A percentile compares a stretch with the other conserved stretches of the same genome.
Evolutionary conservation across 2,329 filamentous ascomycete genomes (phyloP).

Genomic region (Paracoccidioides lutzii): DNA sequence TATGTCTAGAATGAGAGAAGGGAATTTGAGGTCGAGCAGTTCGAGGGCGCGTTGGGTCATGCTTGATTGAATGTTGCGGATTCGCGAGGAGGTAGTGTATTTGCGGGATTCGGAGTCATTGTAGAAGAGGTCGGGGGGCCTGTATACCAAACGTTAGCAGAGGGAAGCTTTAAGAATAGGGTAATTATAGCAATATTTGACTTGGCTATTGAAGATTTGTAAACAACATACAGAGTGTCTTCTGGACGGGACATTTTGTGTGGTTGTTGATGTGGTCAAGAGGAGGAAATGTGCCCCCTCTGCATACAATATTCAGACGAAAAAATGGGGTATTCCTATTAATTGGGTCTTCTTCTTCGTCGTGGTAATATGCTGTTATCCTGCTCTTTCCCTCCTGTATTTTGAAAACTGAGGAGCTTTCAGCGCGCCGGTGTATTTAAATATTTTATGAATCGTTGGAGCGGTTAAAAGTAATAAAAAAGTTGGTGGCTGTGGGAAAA

Average conservation of each 20-base stretch:
- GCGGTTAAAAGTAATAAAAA: neutral
- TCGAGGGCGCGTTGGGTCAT: constrained; percentile 93
- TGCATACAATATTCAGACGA: neutral
- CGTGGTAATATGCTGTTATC: neutral
- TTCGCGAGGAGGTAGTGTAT: constrained; percentile 92
- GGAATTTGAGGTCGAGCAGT: constrained; percentile 65
- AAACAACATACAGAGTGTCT: constrained; percentile 62
- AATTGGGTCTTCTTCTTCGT: neutral
- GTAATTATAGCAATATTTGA: neutral
- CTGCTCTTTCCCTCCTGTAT: neutral
- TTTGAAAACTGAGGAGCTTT: neutral
- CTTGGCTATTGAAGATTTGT: neutral
- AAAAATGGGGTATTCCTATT: neutral
- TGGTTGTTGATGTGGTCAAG: constrained; percentile 1
- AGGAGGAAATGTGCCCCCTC: neutral
- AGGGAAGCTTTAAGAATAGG: neutral
- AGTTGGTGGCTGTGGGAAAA: too few species aligned
- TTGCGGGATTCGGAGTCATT: constrained; percentile 90
- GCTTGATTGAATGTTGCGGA: constrained; percentile 83
- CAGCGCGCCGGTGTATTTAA: neutral
- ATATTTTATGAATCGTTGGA: neutral
- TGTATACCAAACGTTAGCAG: constrained; percentile 25
- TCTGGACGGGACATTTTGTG: constrained; percentile 87
- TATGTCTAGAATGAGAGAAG: constrained; percentile 88
- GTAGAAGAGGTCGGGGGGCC: constrained; percentile 93